A percentile compares a stretch with the other conserved stretches of the same genome.
Evolutionary conservation across 164 flowering plant species (phyloP).

Genomic region (Warburgia ugandensis): DNA sequence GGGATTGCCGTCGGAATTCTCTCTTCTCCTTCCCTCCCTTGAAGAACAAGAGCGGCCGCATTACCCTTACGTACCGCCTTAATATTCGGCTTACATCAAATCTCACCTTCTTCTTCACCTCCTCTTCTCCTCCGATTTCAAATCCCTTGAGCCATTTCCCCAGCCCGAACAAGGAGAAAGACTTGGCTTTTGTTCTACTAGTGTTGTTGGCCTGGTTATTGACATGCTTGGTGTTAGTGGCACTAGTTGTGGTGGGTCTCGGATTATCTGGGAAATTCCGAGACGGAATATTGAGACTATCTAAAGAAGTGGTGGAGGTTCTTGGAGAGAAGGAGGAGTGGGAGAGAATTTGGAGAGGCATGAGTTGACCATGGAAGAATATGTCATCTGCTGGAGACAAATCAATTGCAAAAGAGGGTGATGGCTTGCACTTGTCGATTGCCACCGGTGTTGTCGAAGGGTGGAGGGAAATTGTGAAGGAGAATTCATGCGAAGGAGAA

Average conservation of each 20-base stretch:
- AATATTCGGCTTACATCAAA: constrained; percentile 40
- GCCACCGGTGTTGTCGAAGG: constrained; percentile 17
- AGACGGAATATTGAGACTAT: constrained; percentile 52
- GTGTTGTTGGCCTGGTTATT: not conserved
- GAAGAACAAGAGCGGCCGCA: constrained; percentile 46
- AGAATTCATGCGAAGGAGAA: constrained; percentile 91
- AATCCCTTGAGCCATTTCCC: constrained; percentile 36
- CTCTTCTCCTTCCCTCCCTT: constrained; percentile 29
- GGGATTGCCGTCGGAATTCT: constrained; percentile 23
- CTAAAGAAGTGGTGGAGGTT: constrained; percentile 58
- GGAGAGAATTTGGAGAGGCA: constrained; percentile 79
- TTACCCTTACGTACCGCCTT: constrained; percentile 54
- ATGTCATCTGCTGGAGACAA: constrained; percentile 87
- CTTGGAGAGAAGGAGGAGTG: constrained; percentile 66
- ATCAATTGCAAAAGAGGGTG: constrained; percentile 43
- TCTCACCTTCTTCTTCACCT: constrained; percentile 25
- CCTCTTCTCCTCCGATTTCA: constrained; percentile 17
- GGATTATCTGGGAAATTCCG: constrained; percentile 19
- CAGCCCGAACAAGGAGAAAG: constrained; percentile 53
- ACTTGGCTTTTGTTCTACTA: constrained; percentile 42
- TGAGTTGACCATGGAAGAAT: constrained; percentile 91
- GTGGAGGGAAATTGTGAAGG: constrained; percentile 72
- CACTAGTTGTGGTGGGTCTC: not conserved
- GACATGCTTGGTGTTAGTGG: constrained; percentile 4
- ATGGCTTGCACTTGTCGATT: constrained; percentile 10